These are phyloP conservation scores for Gamarada debralockiae DNA, from an alignment of 495 filamentous ascomycete species.

Conservation along the genomic window DNA sequence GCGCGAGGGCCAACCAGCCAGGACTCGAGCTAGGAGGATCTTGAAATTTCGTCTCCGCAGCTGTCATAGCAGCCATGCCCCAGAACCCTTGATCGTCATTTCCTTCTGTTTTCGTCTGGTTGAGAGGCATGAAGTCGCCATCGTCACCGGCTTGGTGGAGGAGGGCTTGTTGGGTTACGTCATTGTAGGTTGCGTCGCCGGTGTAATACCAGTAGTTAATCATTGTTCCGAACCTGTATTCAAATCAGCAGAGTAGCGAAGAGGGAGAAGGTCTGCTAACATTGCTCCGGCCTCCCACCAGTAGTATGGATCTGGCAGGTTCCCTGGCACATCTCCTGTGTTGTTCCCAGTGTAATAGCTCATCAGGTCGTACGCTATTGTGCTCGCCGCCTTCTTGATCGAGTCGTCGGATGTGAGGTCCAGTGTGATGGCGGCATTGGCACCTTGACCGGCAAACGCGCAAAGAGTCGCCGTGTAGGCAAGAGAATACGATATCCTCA, in stretches of 20 bases:
- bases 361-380: slow-evolving; percentile 58
- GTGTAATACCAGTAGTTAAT: slow-evolving; percentile 77
- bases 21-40: slow-evolving; percentile 47
- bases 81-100: slow-evolving; percentile 68
- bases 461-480: neutral
- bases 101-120: slow-evolving; percentile 70
- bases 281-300: slow-evolving; percentile 78
- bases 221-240: slow-evolving; percentile 52
- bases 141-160: slow-evolving; percentile 61
- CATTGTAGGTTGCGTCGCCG: slow-evolving; percentile 64
- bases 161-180: slow-evolving; percentile 55
- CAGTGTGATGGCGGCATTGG: neutral
- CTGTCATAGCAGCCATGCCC: slow-evolving; percentile 10
- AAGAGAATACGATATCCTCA: neutral
- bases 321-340: slow-evolving; percentile 55
- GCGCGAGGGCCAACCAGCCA: slow-evolving; percentile 66
- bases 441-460: slow-evolving; percentile 2
- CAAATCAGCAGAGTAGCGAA: neutral
- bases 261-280: slow-evolving; percentile 42
- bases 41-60: slow-evolving; percentile 47
- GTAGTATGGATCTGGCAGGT: slow-evolving; percentile 58
- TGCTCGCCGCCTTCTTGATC: slow-evolving; percentile 56
- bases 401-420: slow-evolving; percentile 37
- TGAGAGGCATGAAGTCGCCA: slow-evolving; percentile 60
- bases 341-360: slow-evolving; percentile 65